Evolutionary conservation across 2,329 filamentous ascomycete genomes (phyloP).

Genomic region (Arachnopeziza araneosa): DNA sequence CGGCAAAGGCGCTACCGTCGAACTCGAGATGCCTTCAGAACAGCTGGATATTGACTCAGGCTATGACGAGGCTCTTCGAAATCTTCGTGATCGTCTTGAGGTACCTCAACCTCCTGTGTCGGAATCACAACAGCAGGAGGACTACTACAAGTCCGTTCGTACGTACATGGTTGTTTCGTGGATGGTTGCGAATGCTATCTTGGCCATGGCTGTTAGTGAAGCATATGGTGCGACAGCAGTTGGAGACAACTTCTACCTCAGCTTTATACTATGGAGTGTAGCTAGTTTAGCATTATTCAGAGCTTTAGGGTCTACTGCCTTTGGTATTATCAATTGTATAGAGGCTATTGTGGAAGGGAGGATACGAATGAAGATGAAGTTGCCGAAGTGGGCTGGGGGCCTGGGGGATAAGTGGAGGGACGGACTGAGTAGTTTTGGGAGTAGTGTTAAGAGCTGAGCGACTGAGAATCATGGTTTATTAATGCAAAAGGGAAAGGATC

Average conservation of each 20-base stretch:
- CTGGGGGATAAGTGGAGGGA: conserved; percentile 26
- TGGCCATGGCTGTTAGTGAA: conserved; percentile 90
- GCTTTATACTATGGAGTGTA: conserved; percentile 89
- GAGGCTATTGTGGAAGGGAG: conserved; percentile 84
- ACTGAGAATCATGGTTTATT: not conserved
- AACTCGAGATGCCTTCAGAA: conserved; percentile 95
- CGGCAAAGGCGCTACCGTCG: conserved; percentile 69
- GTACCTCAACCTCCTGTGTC: conserved; percentile 57
- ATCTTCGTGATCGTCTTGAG: conserved; percentile 87
- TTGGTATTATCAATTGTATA: conserved; percentile 76
- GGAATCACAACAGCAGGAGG: conserved; percentile 86
- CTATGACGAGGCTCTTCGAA: conserved; percentile 94
- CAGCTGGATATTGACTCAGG: conserved; percentile 97
- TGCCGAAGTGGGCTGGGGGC: conserved; percentile 27
- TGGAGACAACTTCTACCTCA: conserved; percentile 81
- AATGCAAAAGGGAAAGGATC: not conserved
- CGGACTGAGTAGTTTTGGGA: conserved; percentile 27
- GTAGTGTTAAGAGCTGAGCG: conserved; percentile 22
- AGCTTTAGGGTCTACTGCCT: conserved; percentile 74
- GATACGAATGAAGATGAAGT: conserved; percentile 39
- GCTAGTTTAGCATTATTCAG: conserved; percentile 83
- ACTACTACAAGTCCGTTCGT: conserved; percentile 95
- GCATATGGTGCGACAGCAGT: conserved; percentile 69
- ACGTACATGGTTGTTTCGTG: conserved; percentile 97
- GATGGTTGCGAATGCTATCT: conserved; percentile 86